Evolutionary conservation across 192 early-diverging fungal species (phyloP), one percentile per base, ranked within the genome.

Genomic region (Phlyctochytrium planicorne): DNA sequence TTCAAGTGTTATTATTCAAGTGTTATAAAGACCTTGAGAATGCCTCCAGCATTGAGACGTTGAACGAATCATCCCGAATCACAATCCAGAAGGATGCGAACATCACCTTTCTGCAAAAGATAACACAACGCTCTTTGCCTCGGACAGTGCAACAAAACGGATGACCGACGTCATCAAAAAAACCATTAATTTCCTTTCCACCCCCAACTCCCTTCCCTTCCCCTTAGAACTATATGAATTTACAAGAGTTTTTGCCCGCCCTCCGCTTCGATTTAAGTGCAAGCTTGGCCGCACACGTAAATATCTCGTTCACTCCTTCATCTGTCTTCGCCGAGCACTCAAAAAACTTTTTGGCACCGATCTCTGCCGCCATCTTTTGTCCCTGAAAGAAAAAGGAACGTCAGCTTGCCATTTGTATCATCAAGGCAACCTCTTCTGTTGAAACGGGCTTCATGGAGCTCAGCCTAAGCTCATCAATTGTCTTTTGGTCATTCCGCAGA

Each of bases 1-100:
- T n/a, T n/a, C n/a, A n/a, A n/a, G n/a, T n/a, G n/a, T n/a, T n/a
- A n/a, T n/a, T n/a, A n/a, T n/a, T n/a, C n/a, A n/a, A n/a, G n/a
- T 20, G 12, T 20, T 6, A 59, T 31, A 62, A 62, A 53, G 31
- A 62, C 60, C 20, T 34, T 62, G 33, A 85, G 14, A 94, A 82
- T 37, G 77, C 75, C 36, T 66, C 72, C 24, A 95, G 75, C 31
- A 84, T 85, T 24, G 91, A 87, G 23, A 82, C 79, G 55, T 94
- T 80, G 67, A 95, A 92, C 35, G 71, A 74, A 70, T 90, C 90
- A 55, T 85, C 86, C 89, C 91, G n/a, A 94, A 23, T 95, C 97
- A 81, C 97, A 98, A 76, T 98, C 97, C 23, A 98, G 81, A 35
- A 98, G 72, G 52, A 98, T 87, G 62, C 90, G 91, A n/a, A 90